Conservation (phyloP, 2,329 filamentous ascomycete species). For the Cladophialophora psammophila region DNA sequence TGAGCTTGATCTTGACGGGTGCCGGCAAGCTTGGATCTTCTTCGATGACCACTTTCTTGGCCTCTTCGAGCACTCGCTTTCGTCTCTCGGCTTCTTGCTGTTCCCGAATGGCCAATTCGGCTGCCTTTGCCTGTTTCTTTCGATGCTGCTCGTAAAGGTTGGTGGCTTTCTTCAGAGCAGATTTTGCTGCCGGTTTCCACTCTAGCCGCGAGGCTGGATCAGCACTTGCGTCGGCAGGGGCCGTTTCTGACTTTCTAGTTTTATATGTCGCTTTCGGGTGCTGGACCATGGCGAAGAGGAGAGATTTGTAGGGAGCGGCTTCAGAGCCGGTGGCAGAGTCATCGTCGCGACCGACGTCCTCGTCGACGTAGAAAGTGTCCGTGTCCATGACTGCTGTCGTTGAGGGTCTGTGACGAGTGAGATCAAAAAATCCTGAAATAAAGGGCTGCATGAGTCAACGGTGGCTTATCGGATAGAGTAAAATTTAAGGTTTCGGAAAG, state of each 20-base stretch:
- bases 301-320: conserved; percentile 78
- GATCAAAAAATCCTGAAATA: conserved; percentile 8
- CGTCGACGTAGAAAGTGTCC: conserved; percentile 75
- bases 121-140: conserved; percentile 83
- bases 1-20: conserved; percentile 77
- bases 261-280: conserved; percentile 70
- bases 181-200: conserved; percentile 85
- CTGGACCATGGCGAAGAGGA: conserved; percentile 78
- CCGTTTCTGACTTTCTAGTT: conserved; percentile 71
- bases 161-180: conserved; percentile 83
- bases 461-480: conserved; percentile 18
- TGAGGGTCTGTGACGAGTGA: neutral
- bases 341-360: conserved; percentile 77
- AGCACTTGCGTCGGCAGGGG: conserved; percentile 65
- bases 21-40: conserved; percentile 77
- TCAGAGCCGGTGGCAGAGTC: conserved; percentile 71
- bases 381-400: conserved; percentile 38
- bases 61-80: conserved; percentile 76
- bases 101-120: conserved; percentile 74
- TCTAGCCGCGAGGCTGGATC: conserved; percentile 69
- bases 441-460: conserved; percentile 15
- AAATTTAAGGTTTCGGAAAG: conserved; percentile 12
- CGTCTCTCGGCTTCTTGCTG: conserved; percentile 76
- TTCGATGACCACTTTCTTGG: conserved; percentile 75
- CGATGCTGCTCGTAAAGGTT: conserved; percentile 76